Evolutionary conservation across 306 rosid genomes (phyloP), one percentile per base, ranked within the genome.

Genomic region (Crataegus laevigata): DNA sequence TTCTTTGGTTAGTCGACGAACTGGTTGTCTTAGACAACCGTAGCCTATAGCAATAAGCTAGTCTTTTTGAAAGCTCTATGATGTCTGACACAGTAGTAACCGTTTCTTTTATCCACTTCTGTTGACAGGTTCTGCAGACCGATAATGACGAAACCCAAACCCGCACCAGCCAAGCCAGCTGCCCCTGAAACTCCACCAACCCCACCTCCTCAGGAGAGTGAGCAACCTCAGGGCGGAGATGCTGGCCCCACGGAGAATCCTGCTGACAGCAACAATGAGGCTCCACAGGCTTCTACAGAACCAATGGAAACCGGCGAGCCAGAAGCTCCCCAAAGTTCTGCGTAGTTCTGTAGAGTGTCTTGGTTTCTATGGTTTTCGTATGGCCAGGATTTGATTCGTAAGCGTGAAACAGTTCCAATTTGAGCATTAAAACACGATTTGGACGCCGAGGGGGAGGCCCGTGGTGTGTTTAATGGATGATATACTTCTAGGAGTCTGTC

Each of bases 291-390:
- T 0, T 72, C 86, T 19, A 24, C 84, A 3, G 94, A 94, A 77
- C 86, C 96, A 45, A 94, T 92, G 99, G 96, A 94, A 68, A 86
- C 91, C 2, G 96, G 91, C 40, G 81, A 90, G 73, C 43, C 96
- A 7, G 91, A 93, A 64, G 79, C 82, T 58, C n/a, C 85, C 51
- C 34, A 86, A 50, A 75, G 81, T 75, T 75, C 84, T 66, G 88
- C 88, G 1, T 93, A 77, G 74, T 82, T 78, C 19, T 82, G 25
- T 60, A 45, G 77, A 38, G 52, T 38, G 10, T 47, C 13, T 25
- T 55, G 59, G 66, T 66, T 30, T 79, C 52, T 71, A 51, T 50
- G 75, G 55, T 60, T 79, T 51, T 79, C 57, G 66, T 76, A 67
- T 72, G 45, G 55, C 62, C 55, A 50, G 11, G 79, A 66, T 76